Evolutionary conservation across 495 filamentous ascomycete species (phyloP).

Genomic region (Penicillium tannophilum): DNA sequence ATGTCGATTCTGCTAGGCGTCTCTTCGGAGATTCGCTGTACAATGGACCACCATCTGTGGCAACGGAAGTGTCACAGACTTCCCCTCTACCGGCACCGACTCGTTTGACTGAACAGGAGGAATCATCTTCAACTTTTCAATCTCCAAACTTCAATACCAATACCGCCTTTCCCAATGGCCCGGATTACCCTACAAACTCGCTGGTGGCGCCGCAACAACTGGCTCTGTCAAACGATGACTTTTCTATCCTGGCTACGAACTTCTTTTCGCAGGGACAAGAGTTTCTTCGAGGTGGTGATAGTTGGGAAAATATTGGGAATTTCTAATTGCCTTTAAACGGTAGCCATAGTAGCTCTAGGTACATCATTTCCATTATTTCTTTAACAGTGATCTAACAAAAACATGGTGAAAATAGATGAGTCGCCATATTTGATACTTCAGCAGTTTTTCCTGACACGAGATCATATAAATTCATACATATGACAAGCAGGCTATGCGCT

Average conservation of each 20-base stretch:
- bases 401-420: not conserved
- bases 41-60: constrained; percentile 22
- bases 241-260: constrained; percentile 50
- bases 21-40: constrained; percentile 48
- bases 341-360: not conserved
- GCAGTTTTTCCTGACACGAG: not conserved
- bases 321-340: constrained; percentile 22
- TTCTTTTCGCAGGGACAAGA: constrained; percentile 52
- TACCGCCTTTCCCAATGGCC: constrained; percentile 15
- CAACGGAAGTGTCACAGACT: constrained; percentile 47
- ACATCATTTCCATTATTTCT: not conserved
- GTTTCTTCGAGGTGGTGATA: constrained; percentile 42
- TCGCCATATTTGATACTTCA: not conserved
- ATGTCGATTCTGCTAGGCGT: constrained; percentile 39
- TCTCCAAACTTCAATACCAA: constrained; percentile 20
- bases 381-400: not conserved
- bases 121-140: constrained; percentile 18
- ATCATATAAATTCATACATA: not conserved
- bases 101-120: constrained; percentile 31
- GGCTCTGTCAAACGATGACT: constrained; percentile 45
- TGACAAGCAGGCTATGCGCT: constrained; percentile 1
- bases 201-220: constrained; percentile 32
- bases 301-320: constrained; percentile 44
- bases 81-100: constrained; percentile 48
- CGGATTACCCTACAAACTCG: constrained; percentile 26